Base-by-base conservation (phyloP, 768 basidiomycete species). In the Rickenella mellea region DNA sequence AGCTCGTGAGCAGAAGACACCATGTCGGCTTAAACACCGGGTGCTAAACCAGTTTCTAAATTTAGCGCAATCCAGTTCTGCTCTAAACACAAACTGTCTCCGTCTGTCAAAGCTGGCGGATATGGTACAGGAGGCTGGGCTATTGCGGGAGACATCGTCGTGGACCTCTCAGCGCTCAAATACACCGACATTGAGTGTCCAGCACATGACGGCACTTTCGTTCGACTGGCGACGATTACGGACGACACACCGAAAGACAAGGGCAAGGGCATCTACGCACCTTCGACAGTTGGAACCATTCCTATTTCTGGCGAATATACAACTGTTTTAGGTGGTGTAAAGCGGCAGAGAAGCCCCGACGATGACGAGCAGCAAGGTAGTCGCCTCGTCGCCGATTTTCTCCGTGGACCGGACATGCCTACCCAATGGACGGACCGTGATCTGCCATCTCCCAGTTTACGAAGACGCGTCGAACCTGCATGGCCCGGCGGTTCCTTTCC, bases 111-210 rank as follows among this genome's bases (percentile, higher is more conserved):
- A 57, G 84, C 87, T 1, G 92, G 92, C 20, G 92, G 92, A 0
- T 92, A 85, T 55, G 92, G 90, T 5, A 92, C 86, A 1, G 87
- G 82, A 8, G 91, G 89, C 1, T 90, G 89, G 84, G 77, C 87
- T 36, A 75, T 93, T 41, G 79, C 78, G 12, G 92, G 92, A 27
- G 83, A 93, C 52, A 67, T 94, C 43, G 79, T 94, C 54, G 60
- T 93, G 50, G 92, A 94, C 62, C 62, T 94, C 37, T 74, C 70
- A 52, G 74, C 70, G 51, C 63, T 96, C 39, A 66, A 68, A 40
- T 79, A 81, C 27, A 66, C 85, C 28, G 73, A 78, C 25, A 78
- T 90, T 41, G 83, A 85, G 54, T 52, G 67, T 6, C 83, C 83
- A 0, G 40, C 39, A 9, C 12, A 37, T 15, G 33, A 41, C 28